Base-by-base conservation (phyloP, 495 filamentous ascomycete species). In the Friedmanniomyces endolithicus region DNA sequence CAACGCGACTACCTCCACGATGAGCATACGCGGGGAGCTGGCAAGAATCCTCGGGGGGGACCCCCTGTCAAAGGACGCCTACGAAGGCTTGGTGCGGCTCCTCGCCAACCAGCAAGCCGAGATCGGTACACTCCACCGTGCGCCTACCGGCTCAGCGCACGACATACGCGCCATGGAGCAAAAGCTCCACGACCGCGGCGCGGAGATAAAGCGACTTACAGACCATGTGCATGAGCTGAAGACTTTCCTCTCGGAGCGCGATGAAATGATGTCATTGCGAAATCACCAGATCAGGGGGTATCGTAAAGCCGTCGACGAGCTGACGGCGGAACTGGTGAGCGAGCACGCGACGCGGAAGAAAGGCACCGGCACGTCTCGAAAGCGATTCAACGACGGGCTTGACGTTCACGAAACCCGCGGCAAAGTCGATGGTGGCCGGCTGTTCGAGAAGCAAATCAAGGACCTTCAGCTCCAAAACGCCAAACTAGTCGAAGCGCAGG, bases 381-480 rank as follows among this genome's bases (percentile, higher is more conserved):
- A 22, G 17, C 44, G 44, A 16, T 20, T 23, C 3, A 6, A 47
- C 23, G 44, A 27, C 16, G 24, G 44, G 44, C 44, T 4, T 14
- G 23, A 47, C 3, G 23, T 27, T 6, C 4, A 6, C 19, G 23
- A 47, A 14, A 4, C 23, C 7, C 11, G 24, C 6, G 17, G 6
- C 37, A 14, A 41, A 6, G 37, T 41, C 37, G 16, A 14, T 14
- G 12, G 25, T 31, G 24, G 27, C 24, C 31, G 29, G 47, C 47
- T 50, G 2, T 41, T 52, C 35, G 31, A 52, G 31, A 52, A 52
- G 31, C 27, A 12, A 6, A 52, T 52, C 31, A 39, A 52, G 33
- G 31, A 52, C 35, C 29, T 39, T 25, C 49, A 25, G 17, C 49
- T 6, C 20, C 14, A 41, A n/a, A 22, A 40, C 22, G 24, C 49